phyloP scores from a whole-genome alignment of 257 asterid species.

The Nicotiana sylvestris region DNA sequence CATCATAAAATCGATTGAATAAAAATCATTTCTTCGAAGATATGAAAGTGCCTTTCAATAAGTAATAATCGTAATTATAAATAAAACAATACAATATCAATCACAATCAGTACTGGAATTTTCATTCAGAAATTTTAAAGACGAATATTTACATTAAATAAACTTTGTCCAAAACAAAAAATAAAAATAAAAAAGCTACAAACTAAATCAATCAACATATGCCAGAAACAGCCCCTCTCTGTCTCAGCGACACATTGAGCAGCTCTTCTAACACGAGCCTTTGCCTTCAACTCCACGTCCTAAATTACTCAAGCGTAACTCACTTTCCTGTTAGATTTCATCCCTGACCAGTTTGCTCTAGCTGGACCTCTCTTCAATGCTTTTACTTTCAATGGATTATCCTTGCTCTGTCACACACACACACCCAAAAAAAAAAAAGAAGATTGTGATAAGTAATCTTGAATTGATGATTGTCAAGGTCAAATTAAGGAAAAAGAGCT shows the following conservation, averaged over 20 bases:
- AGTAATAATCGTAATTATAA: too few relatives aligned
- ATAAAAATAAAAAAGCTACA: neutral
- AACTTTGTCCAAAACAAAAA: neutral
- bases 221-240: neutral
- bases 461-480: neutral
- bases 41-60: too few relatives aligned
- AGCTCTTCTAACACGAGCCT: neutral
- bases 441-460: slow-evolving; percentile 2
- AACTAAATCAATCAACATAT: neutral
- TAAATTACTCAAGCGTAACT: slow-evolving; percentile 3
- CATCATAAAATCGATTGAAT: too few relatives aligned
- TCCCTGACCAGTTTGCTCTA: slow-evolving; percentile 9
- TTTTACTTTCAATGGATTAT: slow-evolving; percentile 50
- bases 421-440: too few relatives aligned
- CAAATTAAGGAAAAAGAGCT: neutral
- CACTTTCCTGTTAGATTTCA: neutral
- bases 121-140: neutral
- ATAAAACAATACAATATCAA: neutral
- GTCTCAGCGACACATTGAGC: neutral
- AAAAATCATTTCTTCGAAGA: too few relatives aligned
- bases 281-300: neutral
- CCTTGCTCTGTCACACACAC: slow-evolving; percentile 45
- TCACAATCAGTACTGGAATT: neutral
- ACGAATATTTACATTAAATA: neutral
- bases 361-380: slow-evolving; percentile 47